Conservation (phyloP, 1,284 basidiomycete species). For the Moesziomyces parantarcticus region DNA sequence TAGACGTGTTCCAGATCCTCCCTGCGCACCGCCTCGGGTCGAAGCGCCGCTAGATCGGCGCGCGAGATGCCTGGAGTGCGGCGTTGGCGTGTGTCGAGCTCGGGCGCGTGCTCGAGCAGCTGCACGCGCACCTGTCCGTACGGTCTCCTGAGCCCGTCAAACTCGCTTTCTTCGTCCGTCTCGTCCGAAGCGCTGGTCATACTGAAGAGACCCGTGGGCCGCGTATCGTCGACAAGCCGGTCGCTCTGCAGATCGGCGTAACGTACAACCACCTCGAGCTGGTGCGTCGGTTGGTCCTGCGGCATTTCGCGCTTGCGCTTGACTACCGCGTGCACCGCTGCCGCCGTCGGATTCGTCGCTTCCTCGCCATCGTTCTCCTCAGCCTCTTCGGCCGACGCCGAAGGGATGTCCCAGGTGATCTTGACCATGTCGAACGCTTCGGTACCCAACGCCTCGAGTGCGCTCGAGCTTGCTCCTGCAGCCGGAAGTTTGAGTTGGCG, state of each 20-base stretch:
- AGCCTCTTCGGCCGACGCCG: background rate
- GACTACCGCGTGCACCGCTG: slow-evolving; percentile 13
- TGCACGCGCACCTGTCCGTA: slow-evolving; percentile 35
- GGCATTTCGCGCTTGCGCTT: slow-evolving; percentile 26
- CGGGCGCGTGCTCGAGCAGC: slow-evolving; percentile 38
- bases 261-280: slow-evolving; percentile 36
- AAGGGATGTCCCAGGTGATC: slow-evolving; percentile 45
- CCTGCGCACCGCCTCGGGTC: slow-evolving; percentile 14
- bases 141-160: slow-evolving; percentile 20
- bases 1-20: slow-evolving; percentile 40
- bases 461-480: background rate
- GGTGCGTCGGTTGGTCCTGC: slow-evolving; percentile 18
- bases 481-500: slow-evolving; percentile 23
- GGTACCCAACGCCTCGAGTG: slow-evolving; percentile 33
- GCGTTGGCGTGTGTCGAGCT: slow-evolving; percentile 29
- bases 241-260: slow-evolving; percentile 47
- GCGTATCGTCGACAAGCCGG: slow-evolving; percentile 35
- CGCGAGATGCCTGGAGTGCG: slow-evolving; percentile 27
- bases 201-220: slow-evolving; percentile 16
- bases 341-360: slow-evolving; percentile 13
- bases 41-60: slow-evolving; percentile 32
- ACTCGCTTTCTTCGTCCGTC: slow-evolving; percentile 3
- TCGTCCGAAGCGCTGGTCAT: background rate
- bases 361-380: slow-evolving; percentile 2
- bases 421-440: slow-evolving; percentile 48